These are phyloP conservation scores for Penicillium simplicissimum DNA, from an alignment of 495 filamentous ascomycete species.

Conservation along the genomic window DNA sequence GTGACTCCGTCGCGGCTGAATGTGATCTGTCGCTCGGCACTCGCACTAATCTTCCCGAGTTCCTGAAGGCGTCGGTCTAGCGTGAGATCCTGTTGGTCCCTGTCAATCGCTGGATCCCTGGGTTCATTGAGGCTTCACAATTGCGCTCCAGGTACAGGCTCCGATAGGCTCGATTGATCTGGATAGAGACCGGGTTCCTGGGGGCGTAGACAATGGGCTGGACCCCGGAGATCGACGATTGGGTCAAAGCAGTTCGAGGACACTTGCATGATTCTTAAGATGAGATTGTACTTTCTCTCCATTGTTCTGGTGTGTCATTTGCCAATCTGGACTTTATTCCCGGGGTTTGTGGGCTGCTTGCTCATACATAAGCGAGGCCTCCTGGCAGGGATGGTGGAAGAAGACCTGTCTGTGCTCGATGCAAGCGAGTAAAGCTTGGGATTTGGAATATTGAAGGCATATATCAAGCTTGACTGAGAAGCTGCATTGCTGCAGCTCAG, in stretches of 20 bases:
- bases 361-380: slow-evolving; percentile 7
- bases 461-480: background rate
- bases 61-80: background rate
- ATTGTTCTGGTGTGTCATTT: slow-evolving; percentile 6
- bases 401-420: slow-evolving; percentile 7
- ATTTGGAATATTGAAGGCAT: slow-evolving; percentile 1
- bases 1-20: slow-evolving; percentile 20
- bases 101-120: background rate
- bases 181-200: slow-evolving; percentile 5
- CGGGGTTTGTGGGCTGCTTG: background rate
- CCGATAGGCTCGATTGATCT: background rate
- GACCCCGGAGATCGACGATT: background rate
- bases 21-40: slow-evolving; percentile 27
- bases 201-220: background rate
- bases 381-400: slow-evolving; percentile 1
- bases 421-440: background rate
- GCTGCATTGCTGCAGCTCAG: background rate
- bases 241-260: background rate
- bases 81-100: background rate
- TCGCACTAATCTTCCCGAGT: slow-evolving; percentile 15
- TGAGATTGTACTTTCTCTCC: background rate
- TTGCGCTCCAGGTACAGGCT: background rate
- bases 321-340: slow-evolving; percentile 8
- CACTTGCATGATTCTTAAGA: background rate
- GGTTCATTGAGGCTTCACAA: background rate